Evolutionary conservation across 768 basidiomycete genomes (phyloP), one percentile per base, ranked within the genome.

Genomic region (Paxillus ammoniavirescens): DNA sequence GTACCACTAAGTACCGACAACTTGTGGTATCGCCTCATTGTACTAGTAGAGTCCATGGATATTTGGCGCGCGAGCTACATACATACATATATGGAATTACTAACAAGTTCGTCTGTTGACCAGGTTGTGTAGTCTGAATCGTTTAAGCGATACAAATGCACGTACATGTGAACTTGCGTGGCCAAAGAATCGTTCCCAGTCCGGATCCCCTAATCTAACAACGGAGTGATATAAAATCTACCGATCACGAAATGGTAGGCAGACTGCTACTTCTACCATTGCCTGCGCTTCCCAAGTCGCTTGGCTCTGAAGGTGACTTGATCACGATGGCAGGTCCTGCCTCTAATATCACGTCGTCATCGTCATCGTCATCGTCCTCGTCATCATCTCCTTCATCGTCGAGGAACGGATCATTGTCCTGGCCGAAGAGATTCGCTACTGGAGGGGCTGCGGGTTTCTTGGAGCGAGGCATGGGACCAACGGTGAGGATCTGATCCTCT

Each of bases 261-360:
- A 17, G 26, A 14, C 13, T 35, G 13, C 35, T 54, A 57, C 52
- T 40, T 45, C 55, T 50, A 60, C 47, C 65, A 49, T 38, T 56
- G 41, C 54, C 1, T 9, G 43, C 42, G 55, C 65, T 68, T 61
- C 66, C 65, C 12, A 60, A 67, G 58, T 58, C 55, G 53, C 50
- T 46, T 47, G 50, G 61, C 23, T 64, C 68, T 23, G 61, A 49
- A 36, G 59, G 36, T 40, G 58, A 59, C 62, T 80, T 79, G 28
- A 77, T 65, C n/a, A 77, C 65, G 38, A 81, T 67, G n/a, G 81
- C 77, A 4, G 89, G 87, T 1, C 89, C 89, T 17, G 86, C 80
- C 71, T 89, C 89, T 61, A 91, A 71, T 61, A 91, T 87, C 21
- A 91, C 69, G 59, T 91, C 88, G 17, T 78, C 82, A 59, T 89